Base-by-base conservation (phyloP, 148 eudicot species). In the Camellia lanceoleosa region DNA sequence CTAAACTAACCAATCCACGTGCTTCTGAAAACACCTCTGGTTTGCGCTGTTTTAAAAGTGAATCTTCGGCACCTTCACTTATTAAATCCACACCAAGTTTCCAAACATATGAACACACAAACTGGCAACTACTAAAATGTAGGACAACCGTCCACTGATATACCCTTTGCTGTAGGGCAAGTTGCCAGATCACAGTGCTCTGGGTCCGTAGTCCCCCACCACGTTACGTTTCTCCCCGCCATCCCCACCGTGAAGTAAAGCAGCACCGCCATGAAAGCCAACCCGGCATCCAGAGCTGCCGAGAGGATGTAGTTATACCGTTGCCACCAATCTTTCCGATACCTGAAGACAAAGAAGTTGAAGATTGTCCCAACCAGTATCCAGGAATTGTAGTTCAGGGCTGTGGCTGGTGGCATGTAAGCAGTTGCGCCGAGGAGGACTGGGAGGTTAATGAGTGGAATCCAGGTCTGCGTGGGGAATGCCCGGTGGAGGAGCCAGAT, bases 261-360 rank as follows among this genome's bases (percentile, higher is more conserved):
- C 68, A 82, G 23, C 30, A 88, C 85, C 0, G 83, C 85, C 90
- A 88, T 88, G 81, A 88, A 88, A 78, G 90, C 90, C 52, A 88
- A 78, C 58, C 90, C 90, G 1, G 90, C 88, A 79, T 88, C 90
- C 13, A 88, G 61, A 41, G 87, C 90, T 3, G 90, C 90, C 18
- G 90, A 88, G 3, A 88, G 84, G 55, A 88, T 67, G 69, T 88
- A 88, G 58, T 88, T 88, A 47, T 88, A 86, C 82, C 82, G 82
- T 73, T 84, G 81, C 90, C 90, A 88, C 90, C 90, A 88, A 15
- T 58, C 74, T 80, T 86, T 86, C 64, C 88, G 42, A 42, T 88
- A 88, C 63, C 80, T 75, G 51, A 74, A 82, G 19, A 60, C 20
- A 19, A 80, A 80, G 71, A 79, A 84, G 68, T 86, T 84, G 87